Evolutionary conservation across 176 grass and related monocot species (phyloP).

Genomic region (Cymbopogon citratus): DNA sequence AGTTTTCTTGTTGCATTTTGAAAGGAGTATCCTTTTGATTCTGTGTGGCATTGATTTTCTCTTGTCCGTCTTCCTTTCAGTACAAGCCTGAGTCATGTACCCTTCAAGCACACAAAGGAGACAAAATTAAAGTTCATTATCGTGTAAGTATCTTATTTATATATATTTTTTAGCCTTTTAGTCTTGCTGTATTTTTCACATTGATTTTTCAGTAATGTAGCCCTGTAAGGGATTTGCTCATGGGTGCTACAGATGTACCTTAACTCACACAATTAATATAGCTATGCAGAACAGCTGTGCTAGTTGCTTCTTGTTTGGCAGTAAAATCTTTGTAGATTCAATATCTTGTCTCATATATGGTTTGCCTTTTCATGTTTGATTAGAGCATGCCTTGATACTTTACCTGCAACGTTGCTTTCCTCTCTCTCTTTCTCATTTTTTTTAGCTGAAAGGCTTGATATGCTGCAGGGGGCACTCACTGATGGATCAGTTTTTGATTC

Average conservation of each 20-base stretch:
- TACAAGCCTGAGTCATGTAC: conserved; percentile 70
- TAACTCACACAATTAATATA: conserved; percentile 6
- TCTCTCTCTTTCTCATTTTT: background rate
- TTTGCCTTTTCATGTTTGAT: conserved; percentile 7
- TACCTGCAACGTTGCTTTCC: background rate
- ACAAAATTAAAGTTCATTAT: conserved; percentile 89
- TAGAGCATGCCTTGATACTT: background rate
- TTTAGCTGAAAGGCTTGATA: conserved; percentile 26
- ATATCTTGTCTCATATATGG: background rate
- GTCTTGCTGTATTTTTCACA: background rate
- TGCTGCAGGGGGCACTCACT: conserved; percentile 74
- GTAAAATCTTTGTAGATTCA: background rate
- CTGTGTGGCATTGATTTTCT: conserved; percentile 1
- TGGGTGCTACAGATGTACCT: background rate
- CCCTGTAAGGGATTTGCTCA: background rate
- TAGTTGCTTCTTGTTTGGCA: background rate
- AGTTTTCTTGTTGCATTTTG: background rate
- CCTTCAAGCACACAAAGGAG: conserved; percentile 80
- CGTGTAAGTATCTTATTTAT: conserved; percentile 42
- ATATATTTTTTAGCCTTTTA: background rate
- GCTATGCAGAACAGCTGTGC: background rate
- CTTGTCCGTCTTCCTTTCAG: conserved; percentile 42
- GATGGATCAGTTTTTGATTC: conserved; percentile 91
- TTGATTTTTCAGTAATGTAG: background rate
- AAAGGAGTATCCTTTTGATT: background rate